Base-by-base conservation (phyloP, 768 basidiomycete genomes). In the Pleurotus djamor region DNA sequence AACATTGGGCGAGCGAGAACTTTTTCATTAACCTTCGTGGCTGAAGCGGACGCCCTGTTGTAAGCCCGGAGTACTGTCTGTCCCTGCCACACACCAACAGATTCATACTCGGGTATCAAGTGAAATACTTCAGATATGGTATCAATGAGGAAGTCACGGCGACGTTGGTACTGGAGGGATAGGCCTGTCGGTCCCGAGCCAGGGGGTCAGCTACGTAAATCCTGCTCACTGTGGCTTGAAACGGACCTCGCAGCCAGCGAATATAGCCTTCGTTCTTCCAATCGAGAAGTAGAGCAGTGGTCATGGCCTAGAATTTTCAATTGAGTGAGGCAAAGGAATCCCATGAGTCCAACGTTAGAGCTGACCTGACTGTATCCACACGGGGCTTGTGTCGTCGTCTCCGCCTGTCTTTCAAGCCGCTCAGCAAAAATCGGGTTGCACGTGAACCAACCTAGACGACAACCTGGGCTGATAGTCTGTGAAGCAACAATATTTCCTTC, bases 361-460 rank as follows among this genome's bases (percentile, higher is more conserved):
- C 51, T 52, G 56, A 84, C 85, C 74, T 91, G 88, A 43, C 78
- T 77, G 64, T 93, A 88, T 4, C 91, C 92, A 60, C 82, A 86
- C 6, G 92, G 88, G 0, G 80, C 80, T 66, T 91, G 89, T 0
- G 88, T 83, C 3, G 81, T 79, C 0, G 82, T 83, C 74, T 94
- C 92, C 14, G 81, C 79, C 14, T 83, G 81, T 48, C 92, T 77
- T 64, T 89, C 85, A 8, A 94, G 69, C 28, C 89, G 78, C 67
- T 94, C 92, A 8, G 87, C 86, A 67, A 94, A 92, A 28, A 86
- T 51, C 1, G 90, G 85, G 64, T 83, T 87, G 65, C 87, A 87
- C 2, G 90, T 92, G 67, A 89, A 87, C 86, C 86, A 95, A 3
- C 92, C 92, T 28, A 93, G 69, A 7, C 91, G 83, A 56, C 82